A percentile compares a stretch with the other conserved stretches of the same genome.
Evolutionary conservation across 768 basidiomycete genomes (phyloP).

Genomic region (Boletus speciosus): DNA sequence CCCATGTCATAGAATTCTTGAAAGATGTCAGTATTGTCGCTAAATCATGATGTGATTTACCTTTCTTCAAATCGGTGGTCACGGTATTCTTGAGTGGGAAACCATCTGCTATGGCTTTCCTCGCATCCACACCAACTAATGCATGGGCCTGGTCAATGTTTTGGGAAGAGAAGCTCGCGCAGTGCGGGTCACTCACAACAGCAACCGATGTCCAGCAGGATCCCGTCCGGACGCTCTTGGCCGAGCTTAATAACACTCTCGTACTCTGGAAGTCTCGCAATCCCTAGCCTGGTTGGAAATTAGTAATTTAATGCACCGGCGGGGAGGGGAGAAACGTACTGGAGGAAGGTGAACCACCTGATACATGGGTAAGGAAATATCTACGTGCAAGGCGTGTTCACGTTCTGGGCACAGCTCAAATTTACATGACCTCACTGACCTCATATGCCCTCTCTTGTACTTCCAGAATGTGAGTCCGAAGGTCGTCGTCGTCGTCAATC

Average conservation of each 20-base stretch:
- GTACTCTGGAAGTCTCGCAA: conserved; percentile 17
- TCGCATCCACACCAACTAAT: conserved; percentile 33
- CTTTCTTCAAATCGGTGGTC: conserved; percentile 37
- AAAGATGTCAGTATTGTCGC: not conserved
- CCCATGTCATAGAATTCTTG: conserved; percentile 57
- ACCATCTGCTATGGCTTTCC: conserved; percentile 41
- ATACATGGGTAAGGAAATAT: conserved; percentile 30
- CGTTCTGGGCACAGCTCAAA: not conserved
- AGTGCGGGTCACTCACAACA: conserved; percentile 34
- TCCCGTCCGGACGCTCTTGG: conserved; percentile 31
- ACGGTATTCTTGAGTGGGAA: conserved; percentile 39
- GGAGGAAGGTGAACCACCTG: conserved; percentile 21
- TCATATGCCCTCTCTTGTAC: conserved; percentile 31
- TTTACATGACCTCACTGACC: conserved; percentile 7
- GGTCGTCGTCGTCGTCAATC: conserved; percentile 25
- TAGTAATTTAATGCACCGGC: not conserved
- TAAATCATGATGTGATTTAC: conserved; percentile 16
- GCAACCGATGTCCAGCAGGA: conserved; percentile 46
- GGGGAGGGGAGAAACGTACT: conserved; percentile 2
- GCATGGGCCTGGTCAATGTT: too few species aligned
- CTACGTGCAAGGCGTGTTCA: conserved; percentile 7
- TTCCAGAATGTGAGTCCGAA: conserved; percentile 30
- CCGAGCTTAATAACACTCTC: conserved; percentile 34
- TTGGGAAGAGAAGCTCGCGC: not conserved
- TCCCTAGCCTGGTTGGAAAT: conserved; percentile 7